Evolutionary conservation across 257 asterid species (phyloP).

Genomic region (Rubia yunnanensis): DNA sequence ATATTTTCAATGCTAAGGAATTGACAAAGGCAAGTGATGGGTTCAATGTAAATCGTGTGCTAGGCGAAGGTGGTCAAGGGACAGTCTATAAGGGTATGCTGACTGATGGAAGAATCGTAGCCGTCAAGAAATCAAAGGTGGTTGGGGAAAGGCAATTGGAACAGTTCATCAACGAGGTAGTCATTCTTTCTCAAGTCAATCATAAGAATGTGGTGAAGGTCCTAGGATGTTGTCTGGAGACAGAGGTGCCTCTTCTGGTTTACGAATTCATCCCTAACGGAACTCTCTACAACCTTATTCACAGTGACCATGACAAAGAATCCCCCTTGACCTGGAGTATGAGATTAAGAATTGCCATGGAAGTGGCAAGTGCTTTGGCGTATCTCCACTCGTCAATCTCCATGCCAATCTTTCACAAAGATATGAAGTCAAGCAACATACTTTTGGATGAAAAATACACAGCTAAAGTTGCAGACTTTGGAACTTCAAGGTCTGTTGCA

Average conservation of each 20-base stretch:
- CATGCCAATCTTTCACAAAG: conserved; percentile 10
- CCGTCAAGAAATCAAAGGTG: neutral
- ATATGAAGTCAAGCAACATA: conserved; percentile 8
- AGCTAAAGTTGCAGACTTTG: conserved; percentile 15
- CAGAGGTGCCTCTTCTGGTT: conserved; percentile 9
- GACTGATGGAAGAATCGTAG: conserved; percentile 14
- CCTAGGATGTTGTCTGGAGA: conserved; percentile 11
- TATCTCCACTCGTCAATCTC: conserved; percentile 10
- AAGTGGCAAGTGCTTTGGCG: conserved; percentile 9
- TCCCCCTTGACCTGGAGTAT: conserved; percentile 1
- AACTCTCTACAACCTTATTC: conserved; percentile 7
- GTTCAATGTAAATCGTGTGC: conserved; percentile 4
- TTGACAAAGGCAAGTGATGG: conserved; percentile 7
- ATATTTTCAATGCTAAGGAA: conserved; percentile 18
- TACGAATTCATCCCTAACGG: conserved; percentile 10
- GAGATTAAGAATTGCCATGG: neutral
- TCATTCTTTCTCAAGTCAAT: conserved; percentile 13
- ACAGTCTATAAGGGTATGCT: conserved; percentile 13
- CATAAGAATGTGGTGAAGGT: conserved; percentile 12
- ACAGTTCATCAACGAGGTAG: conserved; percentile 12
- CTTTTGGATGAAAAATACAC: conserved; percentile 6
- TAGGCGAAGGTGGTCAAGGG: conserved; percentile 13
- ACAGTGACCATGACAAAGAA: neutral
- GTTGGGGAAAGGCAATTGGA: conserved; percentile 3
- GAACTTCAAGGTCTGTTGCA: conserved; percentile 10